These are phyloP conservation scores for Alternaria longipes DNA, from an alignment of 2,329 filamentous ascomycete species.

Conservation along the genomic window DNA sequence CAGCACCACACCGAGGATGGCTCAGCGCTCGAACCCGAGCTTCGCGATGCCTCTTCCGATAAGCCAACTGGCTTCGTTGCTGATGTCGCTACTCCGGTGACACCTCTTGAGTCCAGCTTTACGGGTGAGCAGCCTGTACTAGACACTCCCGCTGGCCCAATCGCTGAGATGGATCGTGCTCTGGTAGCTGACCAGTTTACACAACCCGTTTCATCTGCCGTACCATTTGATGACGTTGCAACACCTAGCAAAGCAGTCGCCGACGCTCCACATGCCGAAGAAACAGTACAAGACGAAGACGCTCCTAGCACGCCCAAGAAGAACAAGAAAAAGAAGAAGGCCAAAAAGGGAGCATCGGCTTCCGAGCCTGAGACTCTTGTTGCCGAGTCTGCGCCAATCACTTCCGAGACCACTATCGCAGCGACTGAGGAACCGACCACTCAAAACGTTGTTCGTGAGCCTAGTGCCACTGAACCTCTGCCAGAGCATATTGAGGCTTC, in stretches of 20 bases:
- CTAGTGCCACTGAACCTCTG: background rate
- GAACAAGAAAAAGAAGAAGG: constrained; percentile 43
- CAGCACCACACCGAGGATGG: background rate
- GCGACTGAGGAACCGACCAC: constrained; percentile 6
- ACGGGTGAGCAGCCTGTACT: background rate
- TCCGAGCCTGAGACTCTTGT: constrained; percentile 31
- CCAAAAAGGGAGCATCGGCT: constrained; percentile 32
- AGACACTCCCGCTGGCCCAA: background rate
- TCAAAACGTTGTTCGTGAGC: background rate
- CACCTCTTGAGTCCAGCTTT: background rate
- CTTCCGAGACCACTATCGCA: constrained; percentile 7
- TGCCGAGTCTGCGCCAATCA: constrained; percentile 11
- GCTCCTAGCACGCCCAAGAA: constrained; percentile 31
- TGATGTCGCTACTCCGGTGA: background rate
- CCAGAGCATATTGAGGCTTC: background rate
- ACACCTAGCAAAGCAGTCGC: background rate
- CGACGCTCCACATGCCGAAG: constrained; percentile 7
- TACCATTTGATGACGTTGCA: background rate
- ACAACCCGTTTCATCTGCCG: background rate
- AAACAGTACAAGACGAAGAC: background rate
- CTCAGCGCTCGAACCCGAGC: background rate
- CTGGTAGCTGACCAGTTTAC: background rate
- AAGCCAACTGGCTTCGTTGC: background rate
- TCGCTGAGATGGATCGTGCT: background rate
- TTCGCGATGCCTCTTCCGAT: background rate